phyloP scores from a whole-genome alignment of 352 stramenopile genomes.

The Pythium volutum region DNA sequence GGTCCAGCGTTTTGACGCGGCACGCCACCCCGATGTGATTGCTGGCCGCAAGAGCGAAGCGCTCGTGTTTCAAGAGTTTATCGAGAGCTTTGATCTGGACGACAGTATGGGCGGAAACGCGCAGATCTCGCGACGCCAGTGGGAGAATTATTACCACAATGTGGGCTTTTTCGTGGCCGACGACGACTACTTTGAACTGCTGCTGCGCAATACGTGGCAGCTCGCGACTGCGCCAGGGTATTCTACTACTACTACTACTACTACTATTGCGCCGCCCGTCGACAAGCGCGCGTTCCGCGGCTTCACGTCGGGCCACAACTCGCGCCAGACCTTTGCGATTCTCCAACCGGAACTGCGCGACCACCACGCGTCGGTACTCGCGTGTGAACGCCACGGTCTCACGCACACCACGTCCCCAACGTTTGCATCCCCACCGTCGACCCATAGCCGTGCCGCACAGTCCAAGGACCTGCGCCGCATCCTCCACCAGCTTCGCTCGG shows the following conservation, averaged over 20 bases:
- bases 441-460: constrained; percentile 27
- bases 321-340: constrained; percentile 54
- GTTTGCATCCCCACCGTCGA: constrained; percentile 4
- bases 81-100: constrained; percentile 72
- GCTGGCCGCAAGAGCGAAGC: constrained; percentile 48
- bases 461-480: constrained; percentile 61
- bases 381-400: constrained; percentile 23
- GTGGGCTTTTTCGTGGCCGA: constrained; percentile 81
- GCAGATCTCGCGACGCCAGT: constrained; percentile 47
- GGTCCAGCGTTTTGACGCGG: constrained; percentile 63
- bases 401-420: constrained; percentile 11
- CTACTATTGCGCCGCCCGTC: neutral
- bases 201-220: constrained; percentile 88
- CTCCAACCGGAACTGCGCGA: constrained; percentile 58
- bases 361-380: constrained; percentile 27
- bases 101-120: constrained; percentile 31
- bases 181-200: constrained; percentile 90
- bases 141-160: constrained; percentile 88
- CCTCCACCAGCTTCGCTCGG: constrained; percentile 45
- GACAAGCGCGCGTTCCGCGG: constrained; percentile 30
- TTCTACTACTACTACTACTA: neutral
- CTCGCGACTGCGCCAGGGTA: constrained; percentile 15
- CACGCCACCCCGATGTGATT: constrained; percentile 72
- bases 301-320: constrained; percentile 39
- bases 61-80: constrained; percentile 69